These are phyloP conservation scores for Phytophthora chlamydospora DNA, from an alignment of 352 stramenopile species.

Conservation along the genomic window DNA sequence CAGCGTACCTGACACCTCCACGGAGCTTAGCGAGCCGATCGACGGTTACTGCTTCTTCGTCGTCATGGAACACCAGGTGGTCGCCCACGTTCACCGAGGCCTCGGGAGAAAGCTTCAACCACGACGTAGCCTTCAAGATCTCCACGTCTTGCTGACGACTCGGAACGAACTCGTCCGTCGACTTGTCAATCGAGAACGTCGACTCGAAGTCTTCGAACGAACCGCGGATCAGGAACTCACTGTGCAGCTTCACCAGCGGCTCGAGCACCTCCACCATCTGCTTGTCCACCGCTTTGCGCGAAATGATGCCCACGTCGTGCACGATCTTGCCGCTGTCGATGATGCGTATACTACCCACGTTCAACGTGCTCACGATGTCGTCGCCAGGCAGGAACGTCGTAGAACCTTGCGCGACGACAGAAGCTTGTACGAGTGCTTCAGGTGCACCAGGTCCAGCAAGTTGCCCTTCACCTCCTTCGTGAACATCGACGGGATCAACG, in stretches of 20 bases:
- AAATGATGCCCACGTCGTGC: constrained; percentile 71
- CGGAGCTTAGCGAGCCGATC: constrained; percentile 39
- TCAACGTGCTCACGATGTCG: constrained; percentile 73
- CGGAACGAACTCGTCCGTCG: constrained; percentile 48
- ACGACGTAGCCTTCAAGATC: constrained; percentile 70
- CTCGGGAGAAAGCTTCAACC: constrained; percentile 49
- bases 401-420: constrained; percentile 44
- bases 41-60: constrained; percentile 68
- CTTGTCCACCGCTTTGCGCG: constrained; percentile 55
- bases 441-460: constrained; percentile 81
- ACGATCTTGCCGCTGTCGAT: constrained; percentile 84
- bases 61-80: constrained; percentile 55
- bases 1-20: constrained; percentile 60
- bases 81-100: constrained; percentile 47
- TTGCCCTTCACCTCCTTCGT: constrained; percentile 84
- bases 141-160: constrained; percentile 50
- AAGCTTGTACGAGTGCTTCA: constrained; percentile 88
- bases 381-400: constrained; percentile 65
- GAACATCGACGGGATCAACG: constrained; percentile 86
- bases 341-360: constrained; percentile 76
- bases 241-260: constrained; percentile 77
- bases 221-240: constrained; percentile 87
- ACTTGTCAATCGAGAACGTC: constrained; percentile 70
- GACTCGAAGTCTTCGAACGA: constrained; percentile 76
- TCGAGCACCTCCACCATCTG: constrained; percentile 63